These are phyloP conservation scores for Aspergillus baeticus DNA, from an alignment of 495 filamentous ascomycete genomes.

Conservation along the genomic window DNA sequence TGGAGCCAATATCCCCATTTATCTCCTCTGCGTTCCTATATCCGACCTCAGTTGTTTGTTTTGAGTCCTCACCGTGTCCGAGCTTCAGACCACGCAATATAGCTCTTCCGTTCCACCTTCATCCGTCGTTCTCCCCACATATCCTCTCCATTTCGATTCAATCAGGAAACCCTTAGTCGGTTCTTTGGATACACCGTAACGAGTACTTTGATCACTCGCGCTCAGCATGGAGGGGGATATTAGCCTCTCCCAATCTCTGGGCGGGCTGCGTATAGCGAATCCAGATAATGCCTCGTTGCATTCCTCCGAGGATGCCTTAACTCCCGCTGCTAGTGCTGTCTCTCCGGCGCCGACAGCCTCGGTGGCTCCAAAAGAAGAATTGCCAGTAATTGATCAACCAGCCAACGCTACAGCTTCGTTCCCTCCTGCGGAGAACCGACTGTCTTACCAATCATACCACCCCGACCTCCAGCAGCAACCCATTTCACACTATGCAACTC, in stretches of 20 bases:
- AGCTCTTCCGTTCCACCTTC: constrained; percentile 13
- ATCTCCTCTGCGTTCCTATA: constrained; percentile 4
- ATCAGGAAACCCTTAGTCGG: constrained; percentile 7
- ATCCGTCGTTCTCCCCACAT: constrained; percentile 16
- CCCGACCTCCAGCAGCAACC: constrained; percentile 22
- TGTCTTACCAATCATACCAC: constrained; percentile 25
- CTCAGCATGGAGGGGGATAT: constrained; percentile 83
- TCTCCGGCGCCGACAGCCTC: constrained; percentile 24
- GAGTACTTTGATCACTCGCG: neutral
- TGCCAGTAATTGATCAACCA: constrained; percentile 22
- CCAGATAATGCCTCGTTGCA: constrained; percentile 77
- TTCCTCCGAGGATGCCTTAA: constrained; percentile 45
- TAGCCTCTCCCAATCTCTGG: constrained; percentile 88
- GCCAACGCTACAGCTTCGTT: constrained; percentile 12
- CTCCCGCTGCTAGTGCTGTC: constrained; percentile 20
- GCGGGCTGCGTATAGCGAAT: constrained; percentile 95
- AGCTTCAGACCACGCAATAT: constrained; percentile 13
- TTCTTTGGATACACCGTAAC: neutral
- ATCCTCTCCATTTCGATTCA: constrained; percentile 3
- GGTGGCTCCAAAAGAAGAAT: constrained; percentile 16
- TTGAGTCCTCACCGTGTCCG: constrained; percentile 8
- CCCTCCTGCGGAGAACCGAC: constrained; percentile 27
- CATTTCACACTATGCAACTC: constrained; percentile 24
- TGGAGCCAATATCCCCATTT: constrained; percentile 8
- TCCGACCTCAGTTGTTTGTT: neutral